Evolutionary conservation across 345 rosid species (phyloP).

Genomic region (Xanthoceras sorbifolium): DNA sequence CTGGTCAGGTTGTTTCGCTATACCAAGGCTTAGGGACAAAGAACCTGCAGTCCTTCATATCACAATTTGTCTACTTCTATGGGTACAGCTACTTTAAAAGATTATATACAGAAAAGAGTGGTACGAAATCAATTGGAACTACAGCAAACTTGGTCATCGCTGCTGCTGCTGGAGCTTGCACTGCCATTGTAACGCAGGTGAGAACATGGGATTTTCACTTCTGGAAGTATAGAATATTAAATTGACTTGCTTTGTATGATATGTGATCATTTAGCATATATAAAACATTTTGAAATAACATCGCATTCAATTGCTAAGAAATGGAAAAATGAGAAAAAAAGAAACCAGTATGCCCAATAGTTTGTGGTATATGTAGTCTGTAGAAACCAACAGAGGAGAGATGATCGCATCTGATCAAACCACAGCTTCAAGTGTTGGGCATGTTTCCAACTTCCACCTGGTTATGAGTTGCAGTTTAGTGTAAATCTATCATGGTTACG

Average conservation of each 20-base stretch:
- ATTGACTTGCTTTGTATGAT: background rate
- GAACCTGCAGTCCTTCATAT: slow-evolving; percentile 83
- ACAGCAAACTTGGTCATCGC: slow-evolving; percentile 74
- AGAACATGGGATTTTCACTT: background rate
- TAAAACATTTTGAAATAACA: background rate
- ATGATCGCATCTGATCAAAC: background rate
- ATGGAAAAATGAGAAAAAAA: background rate
- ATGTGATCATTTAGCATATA: background rate
- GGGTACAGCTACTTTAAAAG: slow-evolving; percentile 86
- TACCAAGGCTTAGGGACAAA: slow-evolving; percentile 97
- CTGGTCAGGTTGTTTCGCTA: slow-evolving; percentile 61
- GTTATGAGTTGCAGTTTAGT: background rate
- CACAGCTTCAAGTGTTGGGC: background rate
- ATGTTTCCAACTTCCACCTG: background rate
- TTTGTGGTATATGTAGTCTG: background rate
- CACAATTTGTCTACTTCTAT: slow-evolving; percentile 88
- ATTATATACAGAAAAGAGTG: slow-evolving; percentile 58
- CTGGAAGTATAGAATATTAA: background rate
- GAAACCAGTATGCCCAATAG: no score
- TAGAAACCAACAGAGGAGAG: background rate
- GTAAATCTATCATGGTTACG: background rate
- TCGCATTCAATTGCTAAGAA: background rate
- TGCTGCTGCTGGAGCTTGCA: slow-evolving; percentile 87
- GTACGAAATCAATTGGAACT: slow-evolving; percentile 67
- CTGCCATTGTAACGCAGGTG: slow-evolving; percentile 72